Conservation (phyloP, 1,284 basidiomycete species). For the Sporisorium exsertum region DNA sequence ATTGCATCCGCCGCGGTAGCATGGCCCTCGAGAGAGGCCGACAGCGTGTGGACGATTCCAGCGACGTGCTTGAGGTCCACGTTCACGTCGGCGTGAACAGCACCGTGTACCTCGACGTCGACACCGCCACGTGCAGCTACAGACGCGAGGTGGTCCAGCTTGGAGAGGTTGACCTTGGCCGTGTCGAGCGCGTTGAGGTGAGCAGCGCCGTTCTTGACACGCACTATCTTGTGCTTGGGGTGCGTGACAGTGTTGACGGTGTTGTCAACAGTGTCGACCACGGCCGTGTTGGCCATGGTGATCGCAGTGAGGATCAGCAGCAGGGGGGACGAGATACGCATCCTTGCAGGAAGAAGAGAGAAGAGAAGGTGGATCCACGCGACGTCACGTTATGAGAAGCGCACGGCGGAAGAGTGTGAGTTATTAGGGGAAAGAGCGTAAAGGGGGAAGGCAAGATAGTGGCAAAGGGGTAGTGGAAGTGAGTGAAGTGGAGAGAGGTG, state of each 20-base stretch:
- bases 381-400: too few species aligned
- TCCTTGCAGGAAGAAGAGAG: conserved; percentile 7
- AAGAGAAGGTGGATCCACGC: not conserved
- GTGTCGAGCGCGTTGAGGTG: conserved; percentile 23
- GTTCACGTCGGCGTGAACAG: conserved; percentile 7
- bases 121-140: conserved; percentile 13
- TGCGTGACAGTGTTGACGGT: not conserved
- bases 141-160: conserved; percentile 18
- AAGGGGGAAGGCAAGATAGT: conserved; percentile 3
- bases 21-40: conserved; percentile 29
- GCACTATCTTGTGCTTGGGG: conserved; percentile 21
- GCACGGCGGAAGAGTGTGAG: too few species aligned
- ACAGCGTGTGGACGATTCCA: conserved; percentile 30
- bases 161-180: conserved; percentile 18
- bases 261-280: conserved; percentile 8
- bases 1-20: conserved; percentile 13
- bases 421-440: conserved; percentile 3
- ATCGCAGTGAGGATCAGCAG: conserved; percentile 32
- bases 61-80: conserved; percentile 37
- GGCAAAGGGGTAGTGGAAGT: conserved; percentile 4
- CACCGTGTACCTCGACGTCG: not conserved
- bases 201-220: conserved; percentile 23
- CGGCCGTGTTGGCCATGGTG: conserved; percentile 26
- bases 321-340: conserved; percentile 39
- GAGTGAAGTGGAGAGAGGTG: conserved; percentile 34